Evolutionary conservation across 1,284 basidiomycete species (phyloP).

Genomic region (Microbotryum silenes-acaulis): DNA sequence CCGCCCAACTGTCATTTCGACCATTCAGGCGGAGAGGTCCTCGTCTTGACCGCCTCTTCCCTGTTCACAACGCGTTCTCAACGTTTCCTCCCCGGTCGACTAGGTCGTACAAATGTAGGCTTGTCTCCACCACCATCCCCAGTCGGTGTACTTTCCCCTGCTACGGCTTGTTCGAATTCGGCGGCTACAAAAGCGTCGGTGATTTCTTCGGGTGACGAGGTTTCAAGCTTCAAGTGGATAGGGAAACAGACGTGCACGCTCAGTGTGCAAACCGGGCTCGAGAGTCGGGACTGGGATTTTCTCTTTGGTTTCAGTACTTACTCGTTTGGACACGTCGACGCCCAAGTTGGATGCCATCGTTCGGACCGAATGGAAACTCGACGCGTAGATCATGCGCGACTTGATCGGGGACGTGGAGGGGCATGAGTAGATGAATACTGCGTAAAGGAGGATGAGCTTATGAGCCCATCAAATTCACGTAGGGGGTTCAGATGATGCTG

Average conservation of each 20-base stretch:
- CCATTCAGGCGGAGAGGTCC: too few relatives aligned
- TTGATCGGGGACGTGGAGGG: conserved; percentile 69
- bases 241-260: conserved; percentile 35
- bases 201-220: conserved; percentile 66
- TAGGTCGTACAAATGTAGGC: conserved; percentile 35
- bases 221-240: conserved; percentile 62
- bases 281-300: conserved; percentile 1
- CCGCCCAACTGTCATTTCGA: too few relatives aligned
- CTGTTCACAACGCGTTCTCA: background rate
- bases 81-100: conserved; percentile 35
- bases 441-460: conserved; percentile 2
- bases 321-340: conserved; percentile 41
- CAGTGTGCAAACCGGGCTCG: background rate
- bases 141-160: background rate
- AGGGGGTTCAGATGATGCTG: background rate
- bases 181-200: conserved; percentile 54
- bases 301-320: background rate
- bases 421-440: conserved; percentile 82
- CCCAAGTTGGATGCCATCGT: conserved; percentile 50
- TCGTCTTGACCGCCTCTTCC: background rate
- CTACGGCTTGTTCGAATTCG: conserved; percentile 48
- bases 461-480: too few relatives aligned
- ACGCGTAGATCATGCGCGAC: conserved; percentile 77
- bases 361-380: conserved; percentile 54
- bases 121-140: conserved; percentile 15